Percentiles rank a stretch among this genome's conserved stretches.
phyloP scores from a whole-genome alignment of 306 rosid genomes.

The Cicer pinnatifidum region DNA sequence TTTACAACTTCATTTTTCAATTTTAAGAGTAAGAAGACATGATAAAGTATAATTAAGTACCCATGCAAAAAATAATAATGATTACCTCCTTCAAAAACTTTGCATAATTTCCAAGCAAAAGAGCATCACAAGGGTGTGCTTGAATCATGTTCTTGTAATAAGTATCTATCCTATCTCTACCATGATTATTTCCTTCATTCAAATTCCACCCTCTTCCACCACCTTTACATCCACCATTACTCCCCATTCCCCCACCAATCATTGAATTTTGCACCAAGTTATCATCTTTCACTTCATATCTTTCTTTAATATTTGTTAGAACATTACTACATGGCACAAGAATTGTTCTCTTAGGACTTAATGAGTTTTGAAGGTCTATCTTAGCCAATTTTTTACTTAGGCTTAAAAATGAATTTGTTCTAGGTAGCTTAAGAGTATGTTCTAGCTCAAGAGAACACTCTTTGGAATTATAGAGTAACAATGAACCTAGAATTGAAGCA shows the following conservation, averaged over 20 bases:
- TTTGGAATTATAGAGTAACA: constrained; percentile 49
- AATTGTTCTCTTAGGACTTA: constrained; percentile 46
- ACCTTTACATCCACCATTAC: constrained; percentile 52
- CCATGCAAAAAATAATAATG: background rate
- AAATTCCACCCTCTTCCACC: constrained; percentile 51
- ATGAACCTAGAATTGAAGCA: constrained; percentile 64
- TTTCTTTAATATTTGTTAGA: constrained; percentile 41
- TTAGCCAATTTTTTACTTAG: constrained; percentile 39
- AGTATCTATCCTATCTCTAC: constrained; percentile 56
- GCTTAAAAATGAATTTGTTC: constrained; percentile 54
- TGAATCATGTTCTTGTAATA: constrained; percentile 76
- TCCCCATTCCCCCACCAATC: constrained; percentile 56
- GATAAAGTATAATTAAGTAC: background rate
- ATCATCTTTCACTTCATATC: constrained; percentile 40
- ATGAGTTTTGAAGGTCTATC: constrained; percentile 43
- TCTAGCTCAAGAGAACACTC: constrained; percentile 54
- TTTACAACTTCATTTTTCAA: background rate
- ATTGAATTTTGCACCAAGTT: constrained; percentile 51
- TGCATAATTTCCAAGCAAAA: constrained; percentile 83
- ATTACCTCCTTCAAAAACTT: constrained; percentile 83
- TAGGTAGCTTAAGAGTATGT: constrained; percentile 49
- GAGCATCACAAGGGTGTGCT: constrained; percentile 72
- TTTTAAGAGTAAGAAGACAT: constrained; percentile 21
- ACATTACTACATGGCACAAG: constrained; percentile 22
- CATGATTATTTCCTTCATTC: constrained; percentile 53